Conservation (phyloP, 305 asterid species). For the Solanum hybrid region DNA sequence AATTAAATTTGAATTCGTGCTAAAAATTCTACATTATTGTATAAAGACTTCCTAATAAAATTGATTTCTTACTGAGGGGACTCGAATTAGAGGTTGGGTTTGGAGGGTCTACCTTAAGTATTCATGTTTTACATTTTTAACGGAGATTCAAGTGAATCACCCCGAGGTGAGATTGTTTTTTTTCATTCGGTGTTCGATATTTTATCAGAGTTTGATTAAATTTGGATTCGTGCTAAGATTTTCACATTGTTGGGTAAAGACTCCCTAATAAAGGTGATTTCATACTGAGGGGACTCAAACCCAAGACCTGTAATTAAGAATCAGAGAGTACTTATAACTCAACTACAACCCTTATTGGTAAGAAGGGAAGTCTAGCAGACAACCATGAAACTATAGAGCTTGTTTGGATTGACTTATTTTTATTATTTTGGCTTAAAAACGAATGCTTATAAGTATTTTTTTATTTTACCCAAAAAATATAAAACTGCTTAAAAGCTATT, state of each 20-base stretch:
- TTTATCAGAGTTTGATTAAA: background rate
- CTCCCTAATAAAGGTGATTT: too few species aligned
- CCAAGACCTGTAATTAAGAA: background rate
- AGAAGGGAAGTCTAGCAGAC: too few species aligned
- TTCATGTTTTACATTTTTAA: background rate
- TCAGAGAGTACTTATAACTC: too few species aligned
- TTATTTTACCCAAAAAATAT: too few species aligned
- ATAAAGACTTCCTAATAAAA: background rate
- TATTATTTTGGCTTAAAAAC: too few species aligned
- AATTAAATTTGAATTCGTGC: background rate
- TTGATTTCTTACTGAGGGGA: background rate
- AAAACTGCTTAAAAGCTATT: too few species aligned
- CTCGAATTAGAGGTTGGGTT: background rate
- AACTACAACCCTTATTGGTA: too few species aligned
- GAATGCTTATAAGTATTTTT: too few species aligned
- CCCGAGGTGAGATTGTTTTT: too few species aligned
- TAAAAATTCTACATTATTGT: background rate
- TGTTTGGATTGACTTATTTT: too few species aligned
- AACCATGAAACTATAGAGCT: too few species aligned
- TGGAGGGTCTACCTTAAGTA: background rate
- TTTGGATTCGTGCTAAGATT: background rate
- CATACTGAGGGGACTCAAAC: background rate
- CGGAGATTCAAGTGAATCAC: background rate
- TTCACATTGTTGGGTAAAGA: background rate
- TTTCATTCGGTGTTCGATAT: too few species aligned